Evolutionary conservation across 2,329 filamentous ascomycete genomes (phyloP).

Genomic region (Alternaria infectoria): DNA sequence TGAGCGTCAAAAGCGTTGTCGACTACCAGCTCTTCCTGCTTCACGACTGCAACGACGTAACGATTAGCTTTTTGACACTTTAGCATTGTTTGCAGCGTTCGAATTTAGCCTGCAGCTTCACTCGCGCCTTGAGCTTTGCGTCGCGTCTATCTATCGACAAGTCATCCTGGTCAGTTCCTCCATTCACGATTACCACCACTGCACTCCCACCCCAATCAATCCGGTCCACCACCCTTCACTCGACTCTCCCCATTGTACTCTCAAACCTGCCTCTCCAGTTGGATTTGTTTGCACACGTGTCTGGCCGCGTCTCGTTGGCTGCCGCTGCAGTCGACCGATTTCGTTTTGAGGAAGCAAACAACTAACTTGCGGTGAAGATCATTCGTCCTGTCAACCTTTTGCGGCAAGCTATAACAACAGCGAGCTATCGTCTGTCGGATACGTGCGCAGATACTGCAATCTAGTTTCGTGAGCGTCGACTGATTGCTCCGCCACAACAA

Average conservation of each 20-base stretch:
- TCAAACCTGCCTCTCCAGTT: slow-evolving; percentile 14
- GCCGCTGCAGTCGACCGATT: slow-evolving; percentile 26
- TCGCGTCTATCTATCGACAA: slow-evolving; percentile 19
- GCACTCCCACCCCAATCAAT: background rate
- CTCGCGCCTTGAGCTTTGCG: slow-evolving; percentile 13
- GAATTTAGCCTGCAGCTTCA: slow-evolving; percentile 26
- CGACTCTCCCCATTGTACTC: slow-evolving; percentile 8
- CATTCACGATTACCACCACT: background rate
- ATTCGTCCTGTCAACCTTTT: slow-evolving; percentile 23
- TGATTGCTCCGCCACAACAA: slow-evolving; percentile 17
- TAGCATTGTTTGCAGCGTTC: slow-evolving; percentile 51
- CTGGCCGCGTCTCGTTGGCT: slow-evolving; percentile 33
- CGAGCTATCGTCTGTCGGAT: slow-evolving; percentile 34
- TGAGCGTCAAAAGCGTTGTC: slow-evolving; percentile 41
- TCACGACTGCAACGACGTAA: slow-evolving; percentile 51
- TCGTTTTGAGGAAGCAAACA: slow-evolving; percentile 40
- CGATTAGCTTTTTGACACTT: slow-evolving; percentile 48
- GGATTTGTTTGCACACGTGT: slow-evolving; percentile 41
- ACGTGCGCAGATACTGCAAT: slow-evolving; percentile 39
- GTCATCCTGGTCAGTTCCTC: slow-evolving; percentile 25
- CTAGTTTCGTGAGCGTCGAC: slow-evolving; percentile 34
- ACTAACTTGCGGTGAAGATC: slow-evolving; percentile 44
- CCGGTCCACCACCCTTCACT: background rate
- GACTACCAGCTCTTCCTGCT: slow-evolving; percentile 27
- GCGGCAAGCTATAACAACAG: slow-evolving; percentile 34